phyloP scores from a whole-genome alignment of 495 filamentous ascomycete species.

The Hypoxylon lienhwacheense region DNA sequence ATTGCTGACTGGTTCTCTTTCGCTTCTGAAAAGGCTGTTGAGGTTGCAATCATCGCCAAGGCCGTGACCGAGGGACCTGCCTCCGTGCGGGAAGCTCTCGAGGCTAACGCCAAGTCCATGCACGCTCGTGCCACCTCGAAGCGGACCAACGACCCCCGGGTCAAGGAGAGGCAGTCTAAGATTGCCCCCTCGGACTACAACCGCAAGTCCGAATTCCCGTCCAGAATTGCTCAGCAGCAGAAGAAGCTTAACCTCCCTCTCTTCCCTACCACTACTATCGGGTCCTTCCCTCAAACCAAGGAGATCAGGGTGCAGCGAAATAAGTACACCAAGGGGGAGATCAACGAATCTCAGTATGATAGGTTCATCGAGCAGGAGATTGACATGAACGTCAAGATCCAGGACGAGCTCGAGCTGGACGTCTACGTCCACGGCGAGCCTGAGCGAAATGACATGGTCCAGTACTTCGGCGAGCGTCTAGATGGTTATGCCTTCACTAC shows the following conservation, averaged over 20 bases:
- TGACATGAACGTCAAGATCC: slow-evolving; percentile 85
- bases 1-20: slow-evolving; percentile 98
- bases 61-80: slow-evolving; percentile 89
- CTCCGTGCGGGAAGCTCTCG: slow-evolving; percentile 78
- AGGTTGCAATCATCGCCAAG: slow-evolving; percentile 93
- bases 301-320: slow-evolving; percentile 94
- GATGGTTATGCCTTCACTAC: slow-evolving; percentile 98
- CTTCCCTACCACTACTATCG: slow-evolving; percentile 99
- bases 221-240: slow-evolving; percentile 81
- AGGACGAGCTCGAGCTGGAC: slow-evolving; percentile 95
- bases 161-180: slow-evolving; percentile 90
- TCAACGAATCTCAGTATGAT: slow-evolving; percentile 88
- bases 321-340: slow-evolving; percentile 98
- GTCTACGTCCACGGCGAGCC: slow-evolving; percentile 98
- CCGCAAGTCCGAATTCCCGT: slow-evolving; percentile 84
- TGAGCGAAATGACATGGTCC: slow-evolving; percentile 99
- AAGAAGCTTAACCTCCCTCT: slow-evolving; percentile 85
- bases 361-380: slow-evolving; percentile 99
- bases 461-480: slow-evolving; percentile 98
- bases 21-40: slow-evolving; percentile 88
- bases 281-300: slow-evolving; percentile 98
- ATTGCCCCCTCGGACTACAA: slow-evolving; percentile 84
- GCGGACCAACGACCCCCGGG: slow-evolving; percentile 92
- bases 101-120: slow-evolving; percentile 91
- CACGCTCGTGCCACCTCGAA: slow-evolving; percentile 84